A percentile compares a stretch with the other conserved stretches of the same genome.
Evolutionary conservation across 2,329 filamentous ascomycete genomes (phyloP).

Genomic region (Tolypocladium inflatum): DNA sequence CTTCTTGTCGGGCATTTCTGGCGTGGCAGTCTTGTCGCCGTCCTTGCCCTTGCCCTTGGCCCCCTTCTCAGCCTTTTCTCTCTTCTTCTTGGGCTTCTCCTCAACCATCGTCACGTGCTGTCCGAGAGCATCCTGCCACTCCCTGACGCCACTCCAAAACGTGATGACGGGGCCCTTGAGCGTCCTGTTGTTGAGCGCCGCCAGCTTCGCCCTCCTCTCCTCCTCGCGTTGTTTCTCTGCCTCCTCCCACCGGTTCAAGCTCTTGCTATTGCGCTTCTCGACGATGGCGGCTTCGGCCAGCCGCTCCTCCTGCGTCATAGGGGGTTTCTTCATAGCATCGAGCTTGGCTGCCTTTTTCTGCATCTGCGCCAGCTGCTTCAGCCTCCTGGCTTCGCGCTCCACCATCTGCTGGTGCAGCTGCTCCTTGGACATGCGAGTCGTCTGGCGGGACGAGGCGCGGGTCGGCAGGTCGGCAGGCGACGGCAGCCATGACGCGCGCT

Average conservation of each 20-base stretch:
- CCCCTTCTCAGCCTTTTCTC: slow-evolving; percentile 28
- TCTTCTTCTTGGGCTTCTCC: slow-evolving; percentile 52
- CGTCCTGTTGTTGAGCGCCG: slow-evolving; percentile 78
- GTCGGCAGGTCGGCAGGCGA: slow-evolving; percentile 44
- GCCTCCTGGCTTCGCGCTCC: slow-evolving; percentile 59
- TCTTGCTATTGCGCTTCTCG: slow-evolving; percentile 82
- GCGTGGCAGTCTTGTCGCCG: slow-evolving; percentile 7
- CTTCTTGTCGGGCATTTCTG: slow-evolving; percentile 7
- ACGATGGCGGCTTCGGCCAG: slow-evolving; percentile 73
- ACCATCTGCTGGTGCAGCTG: slow-evolving; percentile 62
- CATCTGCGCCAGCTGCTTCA: slow-evolving; percentile 61
- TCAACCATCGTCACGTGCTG: slow-evolving; percentile 54
- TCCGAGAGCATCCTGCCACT: slow-evolving; percentile 69
- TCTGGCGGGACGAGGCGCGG: slow-evolving; percentile 47
- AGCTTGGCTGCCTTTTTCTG: slow-evolving; percentile 60
- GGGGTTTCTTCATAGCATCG: slow-evolving; percentile 65
- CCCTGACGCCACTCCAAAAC: slow-evolving; percentile 86
- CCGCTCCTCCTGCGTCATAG: slow-evolving; percentile 80
- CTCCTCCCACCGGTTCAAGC: slow-evolving; percentile 86
- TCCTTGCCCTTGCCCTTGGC: slow-evolving; percentile 19
- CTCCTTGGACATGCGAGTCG: slow-evolving; percentile 50
- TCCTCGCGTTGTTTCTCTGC: slow-evolving; percentile 83
- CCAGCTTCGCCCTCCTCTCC: slow-evolving; percentile 71
- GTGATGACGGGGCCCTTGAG: slow-evolving; percentile 83
- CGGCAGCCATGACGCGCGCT: slow-evolving; percentile 49